Percentiles rank a stretch among this genome's conserved stretches.
Conservation (phyloP, 495 filamentous ascomycete species). For the Hypoxylon subgilvum region DNA sequence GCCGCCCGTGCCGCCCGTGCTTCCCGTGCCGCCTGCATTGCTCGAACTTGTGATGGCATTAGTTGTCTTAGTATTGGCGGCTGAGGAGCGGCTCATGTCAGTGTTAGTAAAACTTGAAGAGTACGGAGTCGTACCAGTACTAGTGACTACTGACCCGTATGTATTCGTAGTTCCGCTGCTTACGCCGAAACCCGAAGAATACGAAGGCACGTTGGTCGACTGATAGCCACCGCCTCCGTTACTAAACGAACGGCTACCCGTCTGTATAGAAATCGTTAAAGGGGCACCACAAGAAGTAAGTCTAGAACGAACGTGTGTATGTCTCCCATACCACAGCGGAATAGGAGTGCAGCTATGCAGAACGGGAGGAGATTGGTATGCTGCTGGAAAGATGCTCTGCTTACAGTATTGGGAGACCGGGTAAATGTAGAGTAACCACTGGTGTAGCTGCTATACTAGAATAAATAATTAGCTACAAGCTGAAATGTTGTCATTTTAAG, state of each 20-base stretch:
- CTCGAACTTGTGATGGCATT: constrained; percentile 12
- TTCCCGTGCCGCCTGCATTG: not conserved
- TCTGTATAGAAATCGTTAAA: constrained; percentile 2
- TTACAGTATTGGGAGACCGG: not conserved
- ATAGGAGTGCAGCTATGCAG: too few species aligned
- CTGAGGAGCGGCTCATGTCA: constrained; percentile 38
- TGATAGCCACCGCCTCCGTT: not conserved
- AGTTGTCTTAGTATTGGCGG: constrained; percentile 16
- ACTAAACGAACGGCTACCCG: not conserved
- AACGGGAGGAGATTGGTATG: too few species aligned
- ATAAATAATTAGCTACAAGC: constrained; percentile 5
- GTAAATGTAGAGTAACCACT: constrained; percentile 1
- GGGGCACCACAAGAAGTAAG: too few species aligned
- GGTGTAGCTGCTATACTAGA: constrained; percentile 10
- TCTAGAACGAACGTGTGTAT: not conserved
- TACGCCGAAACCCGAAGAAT: constrained; percentile 11
- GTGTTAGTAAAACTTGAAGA: constrained; percentile 38
- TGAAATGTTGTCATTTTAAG: too few species aligned
- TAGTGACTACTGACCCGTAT: constrained; percentile 37
- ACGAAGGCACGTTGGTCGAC: constrained; percentile 1
- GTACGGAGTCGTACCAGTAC: constrained; percentile 38
- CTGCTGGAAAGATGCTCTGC: not conserved
- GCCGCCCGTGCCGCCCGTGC: too few species aligned
- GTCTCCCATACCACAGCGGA: too few species aligned
- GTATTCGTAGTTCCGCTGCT: constrained; percentile 13